A percentile compares a stretch with the other conserved stretches of the same genome.
These are phyloP conservation scores for Rhinocladiella similis DNA, from an alignment of 2,329 filamentous ascomycete genomes.

Conservation along the genomic window DNA sequence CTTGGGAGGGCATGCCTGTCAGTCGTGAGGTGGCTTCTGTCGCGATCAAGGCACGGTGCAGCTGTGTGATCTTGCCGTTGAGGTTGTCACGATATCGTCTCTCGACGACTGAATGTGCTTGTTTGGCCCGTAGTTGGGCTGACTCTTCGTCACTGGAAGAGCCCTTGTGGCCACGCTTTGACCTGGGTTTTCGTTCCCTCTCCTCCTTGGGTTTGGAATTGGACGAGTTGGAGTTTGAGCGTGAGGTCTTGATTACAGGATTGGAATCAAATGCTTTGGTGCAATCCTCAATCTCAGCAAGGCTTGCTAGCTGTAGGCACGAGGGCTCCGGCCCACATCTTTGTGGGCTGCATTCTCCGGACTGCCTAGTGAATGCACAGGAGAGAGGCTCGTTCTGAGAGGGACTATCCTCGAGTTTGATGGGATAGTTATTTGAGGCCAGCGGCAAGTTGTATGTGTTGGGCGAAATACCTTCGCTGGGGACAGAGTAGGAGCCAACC, in stretches of 20 bases:
- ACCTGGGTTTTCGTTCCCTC: conserved; percentile 13
- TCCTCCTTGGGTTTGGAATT: not conserved
- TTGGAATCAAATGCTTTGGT: not conserved
- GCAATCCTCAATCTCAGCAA: conserved; percentile 23
- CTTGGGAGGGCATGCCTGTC: conserved; percentile 9
- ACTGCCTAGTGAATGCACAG: not conserved
- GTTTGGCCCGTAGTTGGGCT: conserved; percentile 21
- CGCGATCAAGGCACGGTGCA: conserved; percentile 23
- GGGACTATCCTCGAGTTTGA: conserved; percentile 17
- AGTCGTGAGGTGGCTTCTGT: conserved; percentile 12
- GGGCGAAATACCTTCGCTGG: conserved; percentile 10
- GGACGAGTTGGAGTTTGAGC: not conserved
- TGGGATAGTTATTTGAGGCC: conserved; percentile 7
- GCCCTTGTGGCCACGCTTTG: conserved; percentile 17
- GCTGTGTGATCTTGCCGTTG: conserved; percentile 29
- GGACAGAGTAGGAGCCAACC: conserved; percentile 10
- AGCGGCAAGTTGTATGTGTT: conserved; percentile 4
- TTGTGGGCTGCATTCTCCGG: conserved; percentile 1
- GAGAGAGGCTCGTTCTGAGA: conserved; percentile 6
- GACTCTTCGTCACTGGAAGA: conserved; percentile 19
- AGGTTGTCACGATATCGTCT: conserved; percentile 30
- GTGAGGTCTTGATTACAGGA: not conserved
- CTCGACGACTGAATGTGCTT: conserved; percentile 29
- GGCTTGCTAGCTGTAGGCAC: conserved; percentile 16
- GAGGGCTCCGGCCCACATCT: conserved; percentile 9